phyloP scores from a whole-genome alignment of 2,329 filamentous ascomycete species.

The Knoxdaviesia capensis region DNA sequence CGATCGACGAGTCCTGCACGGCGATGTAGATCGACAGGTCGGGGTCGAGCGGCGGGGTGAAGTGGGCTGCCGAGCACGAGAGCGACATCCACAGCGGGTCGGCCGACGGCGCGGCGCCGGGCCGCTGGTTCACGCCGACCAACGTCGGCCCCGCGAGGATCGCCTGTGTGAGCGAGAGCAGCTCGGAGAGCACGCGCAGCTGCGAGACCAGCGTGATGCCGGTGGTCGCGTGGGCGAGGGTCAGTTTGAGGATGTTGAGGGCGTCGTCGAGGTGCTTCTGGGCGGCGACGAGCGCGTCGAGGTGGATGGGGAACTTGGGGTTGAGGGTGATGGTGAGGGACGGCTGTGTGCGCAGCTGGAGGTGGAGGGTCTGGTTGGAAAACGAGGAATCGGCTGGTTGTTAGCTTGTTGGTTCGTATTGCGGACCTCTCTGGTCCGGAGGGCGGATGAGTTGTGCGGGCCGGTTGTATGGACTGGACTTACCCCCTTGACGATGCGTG shows the following conservation, averaged over 20 bases:
- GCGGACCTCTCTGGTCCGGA: neutral
- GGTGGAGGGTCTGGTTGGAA: conserved; percentile 42
- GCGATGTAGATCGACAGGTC: conserved; percentile 56
- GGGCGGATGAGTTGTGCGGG: neutral
- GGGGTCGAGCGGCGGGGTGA: conserved; percentile 24
- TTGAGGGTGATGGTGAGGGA: conserved; percentile 27
- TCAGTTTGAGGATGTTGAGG: conserved; percentile 65
- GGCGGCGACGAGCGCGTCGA: conserved; percentile 52
- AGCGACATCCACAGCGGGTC: conserved; percentile 22
- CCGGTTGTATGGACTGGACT: conserved; percentile 12
- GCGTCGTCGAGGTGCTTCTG: conserved; percentile 64
- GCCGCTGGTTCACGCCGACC: conserved; percentile 9
- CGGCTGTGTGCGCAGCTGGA: conserved; percentile 52
- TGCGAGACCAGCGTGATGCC: conserved; percentile 34
- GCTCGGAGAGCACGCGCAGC: conserved; percentile 32
- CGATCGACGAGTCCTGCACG: conserved; percentile 48
- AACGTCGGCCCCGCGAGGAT: conserved; percentile 34
- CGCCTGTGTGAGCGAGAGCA: conserved; percentile 27
- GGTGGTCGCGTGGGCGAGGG: conserved; percentile 37
- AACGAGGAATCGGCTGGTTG: neutral
- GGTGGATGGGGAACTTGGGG: conserved; percentile 27
- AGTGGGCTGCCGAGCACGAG: conserved; percentile 23
- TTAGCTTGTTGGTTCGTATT: conserved; percentile 1
- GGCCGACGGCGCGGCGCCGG: conserved; percentile 4
- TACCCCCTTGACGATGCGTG: conserved; percentile 80